Percentiles rank a stretch among this genome's conserved stretches.
Evolutionary conservation across 306 rosid species (phyloP).

Genomic region (Sophora flavescens): DNA sequence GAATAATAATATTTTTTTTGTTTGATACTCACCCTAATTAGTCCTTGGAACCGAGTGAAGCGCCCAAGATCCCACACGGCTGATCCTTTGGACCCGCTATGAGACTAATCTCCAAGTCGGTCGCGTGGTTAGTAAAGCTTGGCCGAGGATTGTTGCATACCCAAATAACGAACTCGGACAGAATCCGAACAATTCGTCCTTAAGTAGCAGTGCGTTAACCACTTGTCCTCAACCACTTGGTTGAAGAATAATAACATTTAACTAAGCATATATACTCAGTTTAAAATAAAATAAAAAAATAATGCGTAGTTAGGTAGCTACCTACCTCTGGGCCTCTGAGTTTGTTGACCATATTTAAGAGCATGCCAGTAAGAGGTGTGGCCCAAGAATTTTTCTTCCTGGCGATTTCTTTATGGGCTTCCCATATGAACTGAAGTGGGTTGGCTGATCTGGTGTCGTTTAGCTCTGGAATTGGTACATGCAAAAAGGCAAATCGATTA

Average conservation of each 20-base stretch:
- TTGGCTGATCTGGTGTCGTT: slow-evolving; percentile 36
- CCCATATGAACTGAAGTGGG: slow-evolving; percentile 52
- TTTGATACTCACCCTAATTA: no score
- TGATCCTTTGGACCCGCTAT: no score
- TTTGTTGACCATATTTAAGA: slow-evolving; percentile 45
- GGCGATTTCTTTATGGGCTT: slow-evolving; percentile 47
- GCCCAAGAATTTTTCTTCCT: slow-evolving; percentile 52
- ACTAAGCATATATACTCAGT: background rate
- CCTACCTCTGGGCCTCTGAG: slow-evolving; percentile 62
- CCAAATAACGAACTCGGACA: no score
- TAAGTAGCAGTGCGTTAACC: no score
- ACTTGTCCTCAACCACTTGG: no score
- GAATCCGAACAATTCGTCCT: no score
- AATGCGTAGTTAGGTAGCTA: background rate
- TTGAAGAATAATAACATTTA: background rate
- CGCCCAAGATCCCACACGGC: no score
- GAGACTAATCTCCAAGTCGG: no score
- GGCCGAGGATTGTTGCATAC: no score
- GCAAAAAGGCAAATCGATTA: slow-evolving; percentile 56
- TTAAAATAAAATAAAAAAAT: no score
- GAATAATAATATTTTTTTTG: background rate
- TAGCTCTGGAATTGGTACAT: slow-evolving; percentile 54
- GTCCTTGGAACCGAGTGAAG: no score
- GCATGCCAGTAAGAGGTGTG: slow-evolving; percentile 45
- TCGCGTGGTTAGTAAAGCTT: no score